Evolutionary conservation across 192 early-diverging fungal species (phyloP).

Genomic region (Backusella tarrabulga): DNA sequence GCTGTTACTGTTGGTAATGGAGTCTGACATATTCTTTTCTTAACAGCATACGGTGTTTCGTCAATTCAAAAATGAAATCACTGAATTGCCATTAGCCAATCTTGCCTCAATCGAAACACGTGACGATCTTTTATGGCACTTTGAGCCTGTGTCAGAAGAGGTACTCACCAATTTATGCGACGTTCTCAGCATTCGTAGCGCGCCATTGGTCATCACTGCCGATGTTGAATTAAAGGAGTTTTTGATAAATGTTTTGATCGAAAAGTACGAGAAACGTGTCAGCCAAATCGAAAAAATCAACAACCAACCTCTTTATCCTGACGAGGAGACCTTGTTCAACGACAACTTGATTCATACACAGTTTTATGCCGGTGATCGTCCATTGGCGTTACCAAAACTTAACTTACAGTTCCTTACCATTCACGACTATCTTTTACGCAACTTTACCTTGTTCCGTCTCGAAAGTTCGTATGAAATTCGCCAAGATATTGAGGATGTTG

Average conservation of each 20-base stretch:
- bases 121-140: conserved; percentile 45
- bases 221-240: conserved; percentile 43
- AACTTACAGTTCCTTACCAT: conserved; percentile 92
- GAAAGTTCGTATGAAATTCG: conserved; percentile 86
- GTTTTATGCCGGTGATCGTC: conserved; percentile 53
- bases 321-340: conserved; percentile 74
- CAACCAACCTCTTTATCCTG: conserved; percentile 72
- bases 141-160: conserved; percentile 46
- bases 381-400: conserved; percentile 81
- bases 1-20: not conserved
- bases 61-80: conserved; percentile 63
- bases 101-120: conserved; percentile 63
- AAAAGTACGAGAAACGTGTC: conserved; percentile 55
- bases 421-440: conserved; percentile 88
- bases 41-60: conserved; percentile 66
- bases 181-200: conserved; percentile 62
- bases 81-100: conserved; percentile 74
- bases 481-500: conserved; percentile 87
- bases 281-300: conserved; percentile 75
- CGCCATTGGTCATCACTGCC: conserved; percentile 21
- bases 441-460: conserved; percentile 78
- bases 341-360: conserved; percentile 67
- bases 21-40: not conserved
- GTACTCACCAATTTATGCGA: conserved; percentile 59
- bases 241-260: conserved; percentile 55